A percentile compares a stretch with the other conserved stretches of the same genome.
These are phyloP conservation scores for Trametes gibbosa DNA, from an alignment of 768 basidiomycete species.

Conservation along the genomic window DNA sequence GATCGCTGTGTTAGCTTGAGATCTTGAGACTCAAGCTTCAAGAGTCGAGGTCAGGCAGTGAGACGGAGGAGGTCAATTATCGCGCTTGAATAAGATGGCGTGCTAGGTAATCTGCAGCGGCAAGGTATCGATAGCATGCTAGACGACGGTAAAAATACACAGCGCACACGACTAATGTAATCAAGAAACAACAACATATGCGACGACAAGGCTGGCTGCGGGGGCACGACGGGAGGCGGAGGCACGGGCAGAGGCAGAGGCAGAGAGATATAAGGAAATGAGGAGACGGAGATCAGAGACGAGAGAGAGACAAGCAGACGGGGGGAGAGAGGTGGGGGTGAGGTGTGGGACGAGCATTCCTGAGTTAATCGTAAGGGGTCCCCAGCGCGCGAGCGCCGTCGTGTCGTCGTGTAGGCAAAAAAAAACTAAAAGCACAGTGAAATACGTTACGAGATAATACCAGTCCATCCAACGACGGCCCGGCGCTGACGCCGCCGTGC, in stretches of 20 bases:
- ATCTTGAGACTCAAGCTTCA: too few species aligned
- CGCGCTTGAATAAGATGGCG: slow-evolving; percentile 10
- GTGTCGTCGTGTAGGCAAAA: too few species aligned
- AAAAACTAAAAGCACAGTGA: slow-evolving; percentile 18
- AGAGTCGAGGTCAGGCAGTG: too few species aligned
- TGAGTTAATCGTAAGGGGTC: too few species aligned
- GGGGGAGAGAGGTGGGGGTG: too few species aligned
- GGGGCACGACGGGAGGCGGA: background rate
- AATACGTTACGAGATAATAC: slow-evolving; percentile 24
- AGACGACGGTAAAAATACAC: slow-evolving; percentile 30
- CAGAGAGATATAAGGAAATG: too few species aligned
- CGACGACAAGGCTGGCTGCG: slow-evolving; percentile 21
- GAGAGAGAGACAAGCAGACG: too few species aligned
- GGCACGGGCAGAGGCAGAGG: slow-evolving; percentile 1
- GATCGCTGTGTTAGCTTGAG: too few species aligned
- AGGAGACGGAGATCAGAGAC: too few species aligned
- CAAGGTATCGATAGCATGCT: slow-evolving; percentile 29
- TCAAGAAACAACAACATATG: slow-evolving; percentile 32
- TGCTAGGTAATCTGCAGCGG: slow-evolving; percentile 17
- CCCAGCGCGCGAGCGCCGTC: background rate
- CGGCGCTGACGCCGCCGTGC: too few species aligned
- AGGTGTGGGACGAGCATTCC: too few species aligned
- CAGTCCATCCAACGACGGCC: slow-evolving; percentile 10
- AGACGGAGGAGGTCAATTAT: slow-evolving; percentile 5
- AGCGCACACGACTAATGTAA: slow-evolving; percentile 27